Conservation (phyloP, 2,329 filamentous ascomycete species). For the Colletotrichum orbiculare region DNA sequence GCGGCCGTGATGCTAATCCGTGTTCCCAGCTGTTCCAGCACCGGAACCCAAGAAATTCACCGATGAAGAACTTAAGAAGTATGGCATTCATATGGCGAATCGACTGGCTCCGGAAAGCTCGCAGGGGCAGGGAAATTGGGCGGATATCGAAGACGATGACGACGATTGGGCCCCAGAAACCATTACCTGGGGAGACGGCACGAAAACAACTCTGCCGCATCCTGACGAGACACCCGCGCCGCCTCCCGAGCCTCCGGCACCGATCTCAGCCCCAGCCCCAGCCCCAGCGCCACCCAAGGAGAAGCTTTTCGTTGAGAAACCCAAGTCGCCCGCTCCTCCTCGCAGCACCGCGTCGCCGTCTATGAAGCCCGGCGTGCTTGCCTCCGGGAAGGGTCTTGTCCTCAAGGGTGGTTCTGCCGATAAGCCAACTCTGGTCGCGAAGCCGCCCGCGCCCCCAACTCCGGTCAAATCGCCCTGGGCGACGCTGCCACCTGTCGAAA, state of each 20-base stretch:
- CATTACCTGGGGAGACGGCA: conserved; percentile 90
- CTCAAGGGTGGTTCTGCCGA: conserved; percentile 73
- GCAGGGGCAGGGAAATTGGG: conserved; percentile 85
- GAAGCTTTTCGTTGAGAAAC: conserved; percentile 50
- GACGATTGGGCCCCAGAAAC: conserved; percentile 88
- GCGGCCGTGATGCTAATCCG: conserved; percentile 40
- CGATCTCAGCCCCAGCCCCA: conserved; percentile 44
- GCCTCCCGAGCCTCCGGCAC: conserved; percentile 43
- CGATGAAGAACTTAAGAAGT: conserved; percentile 87
- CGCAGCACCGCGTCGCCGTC: conserved; percentile 50
- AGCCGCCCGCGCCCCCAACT: conserved; percentile 73
- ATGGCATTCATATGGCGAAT: conserved; percentile 86
- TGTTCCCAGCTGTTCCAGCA: conserved; percentile 64
- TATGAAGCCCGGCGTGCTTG: conserved; percentile 57
- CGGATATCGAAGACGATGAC: conserved; percentile 89
- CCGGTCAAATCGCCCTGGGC: conserved; percentile 95
- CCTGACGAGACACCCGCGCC: conserved; percentile 60
- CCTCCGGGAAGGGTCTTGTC: conserved; percentile 70
- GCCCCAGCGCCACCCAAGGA: conserved; percentile 43
- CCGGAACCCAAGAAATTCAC: conserved; percentile 85
- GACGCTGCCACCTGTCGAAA: conserved; percentile 84
- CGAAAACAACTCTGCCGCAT: conserved; percentile 79
- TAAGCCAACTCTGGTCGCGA: conserved; percentile 79
- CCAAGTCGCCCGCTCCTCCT: conserved; percentile 54
- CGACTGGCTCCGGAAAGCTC: conserved; percentile 80